Base-by-base conservation (phyloP, 371 early-diverging fungal species). In the Mucor lusitanicus region DNA sequence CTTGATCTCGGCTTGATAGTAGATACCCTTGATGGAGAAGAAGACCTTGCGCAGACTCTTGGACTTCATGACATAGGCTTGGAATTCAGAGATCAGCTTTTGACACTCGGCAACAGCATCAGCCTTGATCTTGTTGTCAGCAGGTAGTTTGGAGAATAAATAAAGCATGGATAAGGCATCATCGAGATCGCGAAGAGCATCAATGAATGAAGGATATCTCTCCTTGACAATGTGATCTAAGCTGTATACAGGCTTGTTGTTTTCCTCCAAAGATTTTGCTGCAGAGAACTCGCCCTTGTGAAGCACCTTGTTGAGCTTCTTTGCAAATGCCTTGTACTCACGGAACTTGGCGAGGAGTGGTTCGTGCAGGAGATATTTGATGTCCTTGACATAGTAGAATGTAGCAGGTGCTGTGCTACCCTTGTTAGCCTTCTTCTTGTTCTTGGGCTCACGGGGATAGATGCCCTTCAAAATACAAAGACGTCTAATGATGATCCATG, bases 381-480 rank as follows among this genome's bases (percentile, higher is more conserved):
- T 95, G 79, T 99, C 99, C 81, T 97, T 97, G 68, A 91, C 81
- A 84, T 91, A 94, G 77, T 98, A 99, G 74, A 92, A 97, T 17
- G 97, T 97, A 8, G 91, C 84, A 27, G 92, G 91, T 33, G 91
- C 91, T 11, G 94, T 91, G 21, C 93, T 92, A n/a, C 97, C 97
- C 78, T 92, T 91, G 83, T 91, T 91, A 81, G 94, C 94, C 79
- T 95, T 95, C 85, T 95, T 95, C 74, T 93, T 91, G 85, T 93
- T 95, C 67, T 88, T 90, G 46, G 99, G 99, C 76, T 97, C 96
- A 54, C 95, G 92, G 19, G 99, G 99, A 81, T 98, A 97, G 67
- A 99, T 93, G 35, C 99, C 99, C 84, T 99, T 99, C 69, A 99
- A 82, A 76, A 99, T 99, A 84, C 98, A 98, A 63, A 99, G 86